Base-by-base conservation (phyloP, 495 filamentous ascomycete species). In the Filosporella fistucella region DNA sequence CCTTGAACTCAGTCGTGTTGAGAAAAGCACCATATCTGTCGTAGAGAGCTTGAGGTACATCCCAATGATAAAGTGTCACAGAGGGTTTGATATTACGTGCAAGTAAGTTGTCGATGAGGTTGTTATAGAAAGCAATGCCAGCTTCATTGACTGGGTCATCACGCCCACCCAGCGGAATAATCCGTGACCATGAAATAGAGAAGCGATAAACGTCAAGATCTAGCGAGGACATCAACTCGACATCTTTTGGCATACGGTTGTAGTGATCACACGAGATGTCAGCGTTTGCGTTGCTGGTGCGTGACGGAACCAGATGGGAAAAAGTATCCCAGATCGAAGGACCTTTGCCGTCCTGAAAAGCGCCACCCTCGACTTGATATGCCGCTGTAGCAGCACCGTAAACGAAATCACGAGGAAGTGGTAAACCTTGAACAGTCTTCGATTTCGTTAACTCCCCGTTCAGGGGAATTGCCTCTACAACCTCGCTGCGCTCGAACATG, bases 321-420 rank as follows among this genome's bases (percentile, higher is more conserved):
- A 86, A 88, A 8, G 77, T 81, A 62, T 88, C 83, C 84, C 83
- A 88, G 61, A 88, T 86, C 26, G 81, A 83, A 30, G 78, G 75
- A 29, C 77, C 80, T 28, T 82, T 77, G 49, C 83, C 84, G 64
- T 87, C 83, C 47, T 75, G 72, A 21, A 77, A 64, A 18, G 67
- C 66, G 13, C 75, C 80, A 44, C 84, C 85, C 67, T 88, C 85
- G 54, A 88, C 81, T 59, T 89, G 85, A 67, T 86, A 86, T 24
- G 54, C 49, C 29, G 54, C 49, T 32, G 54, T 57, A 11, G 74
- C 74, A 42, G 69, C 69, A 3, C 74, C 74, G 58, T 71, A 76
- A 17, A 69, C 49, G 36, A 77, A 77, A 37, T 72, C 69, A 11
- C 32, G 23, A 12, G 52, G 55, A 13, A 58, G 46, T 41, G 32